phyloP scores from a whole-genome alignment of 805 yeast genomes.

The Maudiozyma turicensis region DNA sequence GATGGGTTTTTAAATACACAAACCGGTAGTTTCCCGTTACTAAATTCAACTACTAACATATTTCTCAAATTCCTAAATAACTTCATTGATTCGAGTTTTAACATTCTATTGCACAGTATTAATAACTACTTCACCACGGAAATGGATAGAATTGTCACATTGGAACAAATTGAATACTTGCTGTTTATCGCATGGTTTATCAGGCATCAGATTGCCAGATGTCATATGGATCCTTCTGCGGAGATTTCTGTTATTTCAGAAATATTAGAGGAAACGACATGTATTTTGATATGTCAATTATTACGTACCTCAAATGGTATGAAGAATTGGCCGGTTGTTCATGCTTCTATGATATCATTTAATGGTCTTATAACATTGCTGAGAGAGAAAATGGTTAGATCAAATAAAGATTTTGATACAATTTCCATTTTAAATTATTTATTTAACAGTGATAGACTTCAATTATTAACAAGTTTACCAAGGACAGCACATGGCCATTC shows the following conservation, averaged over 20 bases:
- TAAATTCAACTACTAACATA: slow-evolving; percentile 23
- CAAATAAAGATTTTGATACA: slow-evolving; percentile 34
- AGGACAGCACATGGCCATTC: slow-evolving; percentile 55
- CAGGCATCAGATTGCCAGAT: slow-evolving; percentile 44
- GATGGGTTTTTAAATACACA: slow-evolving; percentile 18
- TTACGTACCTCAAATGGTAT: slow-evolving; percentile 33
- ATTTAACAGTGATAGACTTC: slow-evolving; percentile 56
- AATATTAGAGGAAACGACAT: slow-evolving; percentile 51
- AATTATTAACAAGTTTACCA: slow-evolving; percentile 48
- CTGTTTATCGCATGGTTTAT: slow-evolving; percentile 68
- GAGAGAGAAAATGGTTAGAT: slow-evolving; percentile 29
- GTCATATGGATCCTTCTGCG: slow-evolving; percentile 18
- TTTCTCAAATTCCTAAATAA: slow-evolving; percentile 41
- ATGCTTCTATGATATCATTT: slow-evolving; percentile 61
- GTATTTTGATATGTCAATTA: slow-evolving; percentile 38
- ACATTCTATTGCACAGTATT: slow-evolving; percentile 47
- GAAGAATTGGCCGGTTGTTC: slow-evolving; percentile 50
- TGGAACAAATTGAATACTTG: slow-evolving; percentile 40
- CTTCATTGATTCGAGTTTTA: slow-evolving; percentile 68
- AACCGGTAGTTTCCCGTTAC: slow-evolving; percentile 22
- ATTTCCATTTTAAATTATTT: slow-evolving; percentile 53
- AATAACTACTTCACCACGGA: slow-evolving; percentile 39
- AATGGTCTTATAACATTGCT: slow-evolving; percentile 46
- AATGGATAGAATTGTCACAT: slow-evolving; percentile 24
- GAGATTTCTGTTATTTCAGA: slow-evolving; percentile 38